Evolutionary conservation across 75 land plant genomes (phyloP).

Genomic region (Selaginella tamariscina): DNA sequence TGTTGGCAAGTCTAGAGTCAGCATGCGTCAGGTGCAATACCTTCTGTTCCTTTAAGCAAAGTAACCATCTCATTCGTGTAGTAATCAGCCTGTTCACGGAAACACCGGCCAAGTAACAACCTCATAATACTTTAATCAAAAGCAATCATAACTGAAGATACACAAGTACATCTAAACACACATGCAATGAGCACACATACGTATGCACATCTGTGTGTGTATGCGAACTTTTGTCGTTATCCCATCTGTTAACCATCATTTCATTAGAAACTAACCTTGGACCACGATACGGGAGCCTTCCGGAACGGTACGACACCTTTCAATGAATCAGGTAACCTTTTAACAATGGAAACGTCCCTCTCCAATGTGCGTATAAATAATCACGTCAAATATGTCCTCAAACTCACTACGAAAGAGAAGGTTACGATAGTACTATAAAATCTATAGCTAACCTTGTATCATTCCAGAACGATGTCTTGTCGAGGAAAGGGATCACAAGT

Average conservation of each 20-base stretch:
- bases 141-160: no score
- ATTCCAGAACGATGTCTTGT: slow-evolving; percentile 87
- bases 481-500: slow-evolving; percentile 66
- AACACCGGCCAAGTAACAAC: no score
- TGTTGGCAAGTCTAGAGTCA: slow-evolving; percentile 24
- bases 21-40: slow-evolving; percentile 26
- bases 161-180: no score
- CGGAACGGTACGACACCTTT: not conserved
- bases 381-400: not conserved
- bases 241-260: no score
- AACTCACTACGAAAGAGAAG: not conserved
- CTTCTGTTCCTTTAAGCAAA: slow-evolving; percentile 22
- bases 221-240: no score
- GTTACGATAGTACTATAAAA: not conserved
- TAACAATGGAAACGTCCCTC: not conserved
- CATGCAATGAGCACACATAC: no score
- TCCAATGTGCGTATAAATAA: not conserved
- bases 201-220: no score
- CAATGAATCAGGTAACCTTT: not conserved
- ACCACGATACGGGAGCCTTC: not conserved
- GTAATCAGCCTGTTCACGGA: slow-evolving; percentile 17
- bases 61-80: slow-evolving; percentile 14
- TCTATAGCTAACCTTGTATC: slow-evolving; percentile 60
- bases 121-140: no score
- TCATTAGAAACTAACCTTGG: not conserved